phyloP scores from a whole-genome alignment of 1,284 basidiomycete genomes.

The Butyriboletus appendiculatus region DNA sequence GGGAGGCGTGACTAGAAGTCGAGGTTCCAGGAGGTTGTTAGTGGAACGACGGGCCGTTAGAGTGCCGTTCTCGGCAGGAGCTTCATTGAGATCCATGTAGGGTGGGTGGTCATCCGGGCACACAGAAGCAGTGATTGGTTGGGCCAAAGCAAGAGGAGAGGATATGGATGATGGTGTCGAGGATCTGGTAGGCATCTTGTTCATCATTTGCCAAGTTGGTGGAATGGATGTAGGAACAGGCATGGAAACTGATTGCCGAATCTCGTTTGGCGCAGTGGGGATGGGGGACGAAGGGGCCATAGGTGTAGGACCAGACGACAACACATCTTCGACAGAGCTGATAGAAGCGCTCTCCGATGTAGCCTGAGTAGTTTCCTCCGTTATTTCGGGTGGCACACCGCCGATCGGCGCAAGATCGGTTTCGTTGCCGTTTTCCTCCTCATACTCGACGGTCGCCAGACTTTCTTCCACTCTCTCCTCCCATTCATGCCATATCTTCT shows the following conservation, averaged over 20 bases:
- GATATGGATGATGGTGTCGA: slow-evolving; percentile 84
- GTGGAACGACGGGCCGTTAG: slow-evolving; percentile 62
- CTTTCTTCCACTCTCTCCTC: slow-evolving; percentile 81
- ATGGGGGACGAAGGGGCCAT: slow-evolving; percentile 63
- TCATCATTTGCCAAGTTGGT: slow-evolving; percentile 46
- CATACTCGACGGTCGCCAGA: slow-evolving; percentile 58
- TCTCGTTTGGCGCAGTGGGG: slow-evolving; percentile 37
- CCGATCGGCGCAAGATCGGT: slow-evolving; percentile 44
- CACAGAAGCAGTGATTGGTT: slow-evolving; percentile 73
- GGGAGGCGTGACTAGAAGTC: slow-evolving; percentile 69
- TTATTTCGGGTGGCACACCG: slow-evolving; percentile 14
- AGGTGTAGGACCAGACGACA: slow-evolving; percentile 65
- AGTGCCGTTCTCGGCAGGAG: slow-evolving; percentile 35
- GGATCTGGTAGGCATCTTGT: slow-evolving; percentile 68
- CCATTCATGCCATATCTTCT: slow-evolving; percentile 98
- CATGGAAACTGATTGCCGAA: slow-evolving; percentile 26
- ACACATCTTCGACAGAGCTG: slow-evolving; percentile 36
- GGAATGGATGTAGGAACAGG: slow-evolving; percentile 29
- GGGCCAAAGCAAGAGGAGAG: slow-evolving; percentile 78
- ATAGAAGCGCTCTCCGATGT: slow-evolving; percentile 48
- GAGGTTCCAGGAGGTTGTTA: slow-evolving; percentile 67
- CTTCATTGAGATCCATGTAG: slow-evolving; percentile 63
- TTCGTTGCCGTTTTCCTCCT: slow-evolving; percentile 43
- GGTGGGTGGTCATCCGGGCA: slow-evolving; percentile 58
- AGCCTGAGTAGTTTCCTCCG: slow-evolving; percentile 9